These are phyloP conservation scores for Neurospora intermedia DNA, from an alignment of 495 filamentous ascomycete species.

Conservation along the genomic window DNA sequence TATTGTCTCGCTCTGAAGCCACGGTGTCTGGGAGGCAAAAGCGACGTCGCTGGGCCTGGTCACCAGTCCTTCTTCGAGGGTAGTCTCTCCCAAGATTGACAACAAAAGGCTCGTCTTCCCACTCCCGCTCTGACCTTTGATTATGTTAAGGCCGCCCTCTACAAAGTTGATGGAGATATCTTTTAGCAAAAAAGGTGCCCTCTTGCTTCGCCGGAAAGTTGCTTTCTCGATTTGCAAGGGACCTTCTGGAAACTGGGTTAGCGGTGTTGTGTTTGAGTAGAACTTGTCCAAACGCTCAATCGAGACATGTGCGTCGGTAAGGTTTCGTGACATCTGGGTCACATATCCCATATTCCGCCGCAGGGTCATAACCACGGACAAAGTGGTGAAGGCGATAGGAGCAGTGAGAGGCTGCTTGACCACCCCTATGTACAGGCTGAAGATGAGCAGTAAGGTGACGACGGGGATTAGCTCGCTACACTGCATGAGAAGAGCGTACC, in stretches of 20 bases:
- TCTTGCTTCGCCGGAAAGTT: constrained; percentile 34
- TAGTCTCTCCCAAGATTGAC: constrained; percentile 50
- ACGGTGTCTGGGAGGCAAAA: constrained; percentile 44
- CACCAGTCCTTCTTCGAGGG: constrained; percentile 29
- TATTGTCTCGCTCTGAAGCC: constrained; percentile 46
- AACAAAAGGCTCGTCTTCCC: constrained; percentile 56
- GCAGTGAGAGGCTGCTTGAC: constrained; percentile 32
- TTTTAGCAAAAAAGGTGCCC: constrained; percentile 34
- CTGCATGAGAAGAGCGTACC: constrained; percentile 22
- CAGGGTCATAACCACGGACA: constrained; percentile 33
- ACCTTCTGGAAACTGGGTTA: constrained; percentile 31
- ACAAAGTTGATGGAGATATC: constrained; percentile 39
- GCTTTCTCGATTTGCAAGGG: constrained; percentile 30
- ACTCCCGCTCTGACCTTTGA: constrained; percentile 45
- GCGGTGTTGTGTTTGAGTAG: constrained; percentile 29
- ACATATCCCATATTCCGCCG: constrained; percentile 33
- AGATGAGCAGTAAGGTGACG: constrained; percentile 33
- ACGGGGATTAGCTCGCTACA: constrained; percentile 31
- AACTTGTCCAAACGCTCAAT: constrained; percentile 36
- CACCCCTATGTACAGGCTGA: constrained; percentile 30
- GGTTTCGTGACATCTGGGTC: constrained; percentile 25
- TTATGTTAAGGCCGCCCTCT: constrained; percentile 39
- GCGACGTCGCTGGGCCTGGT: constrained; percentile 44
- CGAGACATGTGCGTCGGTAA: constrained; percentile 34
- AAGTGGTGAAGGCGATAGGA: constrained; percentile 38